A percentile compares a stretch with the other conserved stretches of the same genome.
Conservation (phyloP, 805 yeast genomes). For the Lipomyces anomalus region DNA sequence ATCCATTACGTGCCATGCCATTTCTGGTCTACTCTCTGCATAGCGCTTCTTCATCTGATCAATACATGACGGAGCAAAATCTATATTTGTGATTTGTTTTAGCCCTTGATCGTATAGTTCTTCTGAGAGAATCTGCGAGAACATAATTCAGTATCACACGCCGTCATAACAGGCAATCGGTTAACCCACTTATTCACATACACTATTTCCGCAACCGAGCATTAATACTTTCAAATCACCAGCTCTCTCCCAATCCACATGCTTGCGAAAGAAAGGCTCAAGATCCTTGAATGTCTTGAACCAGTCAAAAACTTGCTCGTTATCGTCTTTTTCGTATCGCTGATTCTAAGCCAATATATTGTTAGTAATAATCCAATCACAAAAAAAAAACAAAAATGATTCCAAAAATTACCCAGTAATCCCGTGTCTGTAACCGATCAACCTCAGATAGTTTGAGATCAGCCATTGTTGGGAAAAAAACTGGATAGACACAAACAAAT, state of each 20-base stretch:
- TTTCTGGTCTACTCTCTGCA: constrained; percentile 19
- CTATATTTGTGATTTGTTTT: constrained; percentile 26
- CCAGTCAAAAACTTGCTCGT: constrained; percentile 26
- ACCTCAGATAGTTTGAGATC: constrained; percentile 25
- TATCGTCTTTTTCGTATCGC: constrained; percentile 24
- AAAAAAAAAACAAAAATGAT: not conserved
- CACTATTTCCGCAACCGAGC: constrained; percentile 30
- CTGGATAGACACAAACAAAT: not conserved
- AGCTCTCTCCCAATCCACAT: constrained; percentile 6
- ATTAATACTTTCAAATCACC: constrained; percentile 16
- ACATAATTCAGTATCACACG: not conserved
- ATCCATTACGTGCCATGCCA: constrained; percentile 28
- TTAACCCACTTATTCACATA: constrained; percentile 1
- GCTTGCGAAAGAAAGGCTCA: constrained; percentile 17
- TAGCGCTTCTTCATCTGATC: constrained; percentile 21
- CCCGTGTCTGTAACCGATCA: constrained; percentile 26
- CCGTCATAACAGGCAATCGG: not conserved
- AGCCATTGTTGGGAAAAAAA: constrained; percentile 8
- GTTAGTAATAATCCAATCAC: not conserved
- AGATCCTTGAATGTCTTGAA: constrained; percentile 26
- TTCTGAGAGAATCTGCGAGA: constrained; percentile 22
- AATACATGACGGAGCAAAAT: constrained; percentile 26
- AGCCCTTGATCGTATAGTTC: constrained; percentile 26
- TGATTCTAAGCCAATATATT: constrained; percentile 13
- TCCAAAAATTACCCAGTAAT: constrained; percentile 25